Evolutionary conservation across 83 land plant species (phyloP), one percentile per base, ranked within the genome.

Genomic region (Isoetes engelmannii): DNA sequence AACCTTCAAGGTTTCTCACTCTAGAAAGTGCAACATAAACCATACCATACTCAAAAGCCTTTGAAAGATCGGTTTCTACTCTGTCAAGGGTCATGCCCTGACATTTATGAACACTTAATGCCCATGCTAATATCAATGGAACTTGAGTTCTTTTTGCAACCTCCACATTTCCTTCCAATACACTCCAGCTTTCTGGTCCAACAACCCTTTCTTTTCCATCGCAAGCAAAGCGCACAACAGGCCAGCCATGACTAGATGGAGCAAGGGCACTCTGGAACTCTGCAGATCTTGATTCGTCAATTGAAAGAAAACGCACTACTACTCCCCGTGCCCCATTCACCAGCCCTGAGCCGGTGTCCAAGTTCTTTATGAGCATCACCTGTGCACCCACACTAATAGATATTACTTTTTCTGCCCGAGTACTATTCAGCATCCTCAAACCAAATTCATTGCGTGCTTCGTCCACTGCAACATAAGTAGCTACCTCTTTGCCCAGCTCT

Each of bases 1-100:
- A 79, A n/a, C 89, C 89, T 12, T 77, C 82, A 68, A 89, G 76
- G 67, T 59, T 74, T 76, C 57, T 84, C 46, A 86, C 80, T 12
- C 92, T 80, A 3, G 92, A 89, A 62, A 89, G 87, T 20, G 87
- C 92, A 57, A 86, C 89, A 79, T 89, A 89, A 5, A 86, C 85
- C 92, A 86, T 89, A 5, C 87, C 92, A 70, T 18, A 84, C n/a
- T 73, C 92, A 70, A 89, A 89, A 47, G 83, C 84, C 44, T 47
- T 67, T 4, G 85, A 72, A 4, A 89, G 85, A 74, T 89, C 80
- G 21, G 87, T 80, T 67, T 84, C 83, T 37, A 86, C 76, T 4
- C 69, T 67, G 57, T 79, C 78, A 17, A 89, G 81, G 46, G 87
- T 84, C 92, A 89, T 86, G 5, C 89, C 92, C 61, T 88, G 92